Percentiles rank a stretch among this genome's conserved stretches.
phyloP scores from a whole-genome alignment of 2,329 filamentous ascomycete genomes.

The Sporothrix euskadiensis region DNA sequence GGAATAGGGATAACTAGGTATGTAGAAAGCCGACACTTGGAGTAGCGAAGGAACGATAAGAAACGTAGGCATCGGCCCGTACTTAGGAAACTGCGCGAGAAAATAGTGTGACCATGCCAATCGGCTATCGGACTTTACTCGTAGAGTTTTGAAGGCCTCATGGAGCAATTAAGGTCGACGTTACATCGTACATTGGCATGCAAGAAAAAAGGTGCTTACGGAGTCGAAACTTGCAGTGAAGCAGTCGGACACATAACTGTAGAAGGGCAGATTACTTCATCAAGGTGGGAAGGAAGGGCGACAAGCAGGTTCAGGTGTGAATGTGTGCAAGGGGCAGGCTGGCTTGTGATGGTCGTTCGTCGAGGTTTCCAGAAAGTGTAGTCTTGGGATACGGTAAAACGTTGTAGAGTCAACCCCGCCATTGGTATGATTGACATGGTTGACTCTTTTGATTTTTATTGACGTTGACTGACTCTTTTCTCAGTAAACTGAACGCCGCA shows the following conservation, averaged over 20 bases:
- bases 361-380: no score
- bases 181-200: background rate
- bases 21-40: slow-evolving; percentile 3
- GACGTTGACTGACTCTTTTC: no score
- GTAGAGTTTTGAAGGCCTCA: background rate
- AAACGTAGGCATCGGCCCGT: background rate
- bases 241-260: no score
- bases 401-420: no score
- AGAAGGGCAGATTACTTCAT: background rate
- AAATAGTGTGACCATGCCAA: background rate
- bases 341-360: no score
- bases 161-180: background rate
- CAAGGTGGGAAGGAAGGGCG: background rate
- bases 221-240: no score
- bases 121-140: background rate
- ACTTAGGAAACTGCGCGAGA: background rate
- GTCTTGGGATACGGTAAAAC: no score
- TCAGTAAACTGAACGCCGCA: no score
- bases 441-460: no score
- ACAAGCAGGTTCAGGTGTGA: background rate
- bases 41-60: background rate
- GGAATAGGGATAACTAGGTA: background rate
- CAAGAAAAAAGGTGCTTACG: no score
- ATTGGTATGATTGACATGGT: no score
- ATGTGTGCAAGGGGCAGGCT: background rate